Conservation (phyloP, 2,329 filamentous ascomycete genomes). For the Tolypocladium ovalisporum region DNA sequence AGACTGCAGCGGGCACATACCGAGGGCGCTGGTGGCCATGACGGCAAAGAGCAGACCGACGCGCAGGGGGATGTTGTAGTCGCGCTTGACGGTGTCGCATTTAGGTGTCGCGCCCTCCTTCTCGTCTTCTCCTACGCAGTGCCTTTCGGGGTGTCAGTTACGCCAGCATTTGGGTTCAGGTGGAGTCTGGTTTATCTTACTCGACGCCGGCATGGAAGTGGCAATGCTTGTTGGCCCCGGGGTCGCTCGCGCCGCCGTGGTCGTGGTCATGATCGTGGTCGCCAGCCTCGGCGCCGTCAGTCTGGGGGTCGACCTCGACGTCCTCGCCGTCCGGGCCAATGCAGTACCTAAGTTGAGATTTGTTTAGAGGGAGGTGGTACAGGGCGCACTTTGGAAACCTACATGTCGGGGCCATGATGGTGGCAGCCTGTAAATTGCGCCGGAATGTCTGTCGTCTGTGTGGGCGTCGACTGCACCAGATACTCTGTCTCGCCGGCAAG, state of each 20-base stretch:
- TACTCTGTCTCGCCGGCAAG: slow-evolving; percentile 32
- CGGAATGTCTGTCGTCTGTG: slow-evolving; percentile 43
- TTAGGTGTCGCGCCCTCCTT: slow-evolving; percentile 19
- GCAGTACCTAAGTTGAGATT: slow-evolving; percentile 45
- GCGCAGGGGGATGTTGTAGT: slow-evolving; percentile 59
- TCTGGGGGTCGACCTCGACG: slow-evolving; percentile 39
- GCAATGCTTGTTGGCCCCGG: slow-evolving; percentile 7
- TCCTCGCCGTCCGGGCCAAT: slow-evolving; percentile 48
- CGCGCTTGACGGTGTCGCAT: slow-evolving; percentile 34
- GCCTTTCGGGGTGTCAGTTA: slow-evolving; percentile 18
- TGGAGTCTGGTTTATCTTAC: slow-evolving; percentile 31
- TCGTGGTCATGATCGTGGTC: slow-evolving; percentile 9
- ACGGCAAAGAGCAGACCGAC: slow-evolving; percentile 65
- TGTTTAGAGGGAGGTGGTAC: no score
- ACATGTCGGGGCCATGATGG: slow-evolving; percentile 46
- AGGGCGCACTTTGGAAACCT: slow-evolving; percentile 19
- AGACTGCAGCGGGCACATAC: slow-evolving; percentile 17
- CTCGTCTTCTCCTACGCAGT: slow-evolving; percentile 44
- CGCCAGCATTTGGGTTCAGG: not conserved
- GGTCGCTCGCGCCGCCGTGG: slow-evolving; percentile 7
- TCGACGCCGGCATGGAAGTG: slow-evolving; percentile 69
- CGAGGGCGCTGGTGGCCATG: slow-evolving; percentile 55
- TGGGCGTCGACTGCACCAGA: slow-evolving; percentile 33
- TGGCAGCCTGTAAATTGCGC: slow-evolving; percentile 56
- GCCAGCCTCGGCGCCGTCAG: slow-evolving; percentile 11